phyloP scores from a whole-genome alignment of 352 stramenopile genomes.

The Globisporangium nodosum region DNA sequence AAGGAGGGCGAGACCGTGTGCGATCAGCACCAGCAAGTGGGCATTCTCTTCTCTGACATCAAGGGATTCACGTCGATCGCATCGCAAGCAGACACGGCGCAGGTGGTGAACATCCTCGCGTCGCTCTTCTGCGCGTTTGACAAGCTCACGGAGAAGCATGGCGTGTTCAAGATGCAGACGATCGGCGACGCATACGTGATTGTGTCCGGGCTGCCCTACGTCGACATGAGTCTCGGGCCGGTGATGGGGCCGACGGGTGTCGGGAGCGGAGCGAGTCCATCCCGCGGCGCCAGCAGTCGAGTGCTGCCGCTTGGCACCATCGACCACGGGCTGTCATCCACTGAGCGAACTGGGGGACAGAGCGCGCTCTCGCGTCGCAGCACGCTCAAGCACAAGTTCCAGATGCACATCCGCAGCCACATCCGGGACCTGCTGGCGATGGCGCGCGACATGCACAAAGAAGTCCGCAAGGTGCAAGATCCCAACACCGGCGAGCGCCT shows the following conservation, averaged over 20 bases:
- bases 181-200: slow-evolving; percentile 93
- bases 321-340: slow-evolving; percentile 14
- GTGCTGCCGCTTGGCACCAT: slow-evolving; percentile 35
- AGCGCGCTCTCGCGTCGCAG: slow-evolving; percentile 27
- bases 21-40: slow-evolving; percentile 82
- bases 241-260: slow-evolving; percentile 26
- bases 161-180: slow-evolving; percentile 92
- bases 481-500: slow-evolving; percentile 78
- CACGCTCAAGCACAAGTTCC: slow-evolving; percentile 78
- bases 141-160: slow-evolving; percentile 88
- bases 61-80: slow-evolving; percentile 91
- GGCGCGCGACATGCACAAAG: slow-evolving; percentile 85
- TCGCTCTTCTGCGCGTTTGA: slow-evolving; percentile 91
- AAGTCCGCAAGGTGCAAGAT: slow-evolving; percentile 77
- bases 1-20: slow-evolving; percentile 83
- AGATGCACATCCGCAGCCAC: slow-evolving; percentile 78
- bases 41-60: slow-evolving; percentile 90
- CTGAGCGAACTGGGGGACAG: slow-evolving; percentile 10
- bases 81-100: slow-evolving; percentile 66
- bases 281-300: slow-evolving; percentile 31
- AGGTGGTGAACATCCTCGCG: slow-evolving; percentile 89
- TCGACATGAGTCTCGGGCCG: slow-evolving; percentile 76
- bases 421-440: slow-evolving; percentile 76
- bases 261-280: slow-evolving; percentile 3
- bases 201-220: slow-evolving; percentile 78